Base-by-base conservation (phyloP, 768 basidiomycete genomes). In the Pluteus cervinus region DNA sequence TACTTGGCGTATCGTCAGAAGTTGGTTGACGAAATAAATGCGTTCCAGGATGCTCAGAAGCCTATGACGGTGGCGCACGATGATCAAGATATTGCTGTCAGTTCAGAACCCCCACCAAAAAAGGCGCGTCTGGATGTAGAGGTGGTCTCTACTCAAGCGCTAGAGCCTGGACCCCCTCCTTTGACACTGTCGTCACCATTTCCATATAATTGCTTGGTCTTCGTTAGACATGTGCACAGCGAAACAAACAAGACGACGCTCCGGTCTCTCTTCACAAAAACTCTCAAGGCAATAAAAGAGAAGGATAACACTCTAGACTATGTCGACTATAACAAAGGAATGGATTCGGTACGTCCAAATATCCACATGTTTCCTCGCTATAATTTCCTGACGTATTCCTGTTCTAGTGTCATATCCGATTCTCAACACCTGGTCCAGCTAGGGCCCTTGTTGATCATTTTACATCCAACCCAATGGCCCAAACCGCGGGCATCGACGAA, bases 201-300 rank as follows among this genome's bases (percentile, higher is more conserved):
- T 49, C 88, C 87, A 0, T 61, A 56, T 4, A 65, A 71, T 20
- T 86, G 85, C 40, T 75, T 91, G 6, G 65, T 86, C 21, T 85
- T 82, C 51, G 73, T 77, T 5, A 76, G 79, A 29, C 71, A 86
- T 52, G 50, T 90, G 6, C 81, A 88, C 42, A 63, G 74, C 3
- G 76, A 78, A 40, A 86, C 86, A 18, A 91, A 88, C 54, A 89
- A 88, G 56, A 89, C 88, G 0, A 81, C 83, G 0, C 64, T 91
- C 11, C 80, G 76, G 29, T 54, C 63, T 2, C 53, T 86, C 4
- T 79, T 88, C 42, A 49, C 64, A 0, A 52, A 51, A 5, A 67
- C 73, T 2, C 68, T 77, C 29, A 43, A 49, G 15, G 8, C 14
- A n/a, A n/a, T n/a, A 8, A 18, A 24, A 14, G 4, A 17, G n/a